Evolutionary conservation across 2,329 filamentous ascomycete genomes (phyloP), one percentile per base, ranked within the genome.

Genomic region (Aspergillus fumigatiaffinis): DNA sequence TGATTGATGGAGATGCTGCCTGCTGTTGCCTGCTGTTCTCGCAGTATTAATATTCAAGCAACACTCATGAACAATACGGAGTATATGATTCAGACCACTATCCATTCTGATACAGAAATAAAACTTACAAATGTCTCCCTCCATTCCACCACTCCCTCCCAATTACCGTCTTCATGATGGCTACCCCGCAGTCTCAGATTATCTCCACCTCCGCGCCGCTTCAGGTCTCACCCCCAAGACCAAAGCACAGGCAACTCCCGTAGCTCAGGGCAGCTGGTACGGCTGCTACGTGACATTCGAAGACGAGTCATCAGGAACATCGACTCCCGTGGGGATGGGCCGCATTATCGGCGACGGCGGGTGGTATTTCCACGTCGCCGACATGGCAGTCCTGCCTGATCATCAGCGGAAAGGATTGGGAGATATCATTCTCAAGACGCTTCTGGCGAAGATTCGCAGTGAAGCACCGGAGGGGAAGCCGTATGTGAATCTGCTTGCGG

Each of bases 271-370:
- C 4, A 76, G 72, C 64, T 79, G 78, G 76, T 76, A 76, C 57
- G 74, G 76, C n/a, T 77, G 73, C 51, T 74, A 76, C 63, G 63
- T 79, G 52, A 68, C 68, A 1, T 70, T 71, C 57, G 57, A 63
- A 4, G 52, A 53, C 6, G 28, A 35, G 12, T 21, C 56, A 20
- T 61, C 57, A n/a, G 51, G 50, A 1, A 23, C 20, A 1, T 8
- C 25, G 29, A 51, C 42, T 26, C 28, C 54, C 64, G 72, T 82
- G 5, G 80, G 71, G 0, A 83, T 82, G 80, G 80, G 80, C 51
- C 76, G 81, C 21, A 70, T 83, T 26, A 70, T 82, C 55, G 78
- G 79, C 12, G 81, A 83, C 59, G 80, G 80, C 6, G 77, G 76
- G 5, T 79, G 80, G 71, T 82, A 82, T 61, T 80, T 82, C 53